phyloP scores from a whole-genome alignment of 2,329 filamentous ascomycete species.

The Torrubiellomyces zombiae region DNA sequence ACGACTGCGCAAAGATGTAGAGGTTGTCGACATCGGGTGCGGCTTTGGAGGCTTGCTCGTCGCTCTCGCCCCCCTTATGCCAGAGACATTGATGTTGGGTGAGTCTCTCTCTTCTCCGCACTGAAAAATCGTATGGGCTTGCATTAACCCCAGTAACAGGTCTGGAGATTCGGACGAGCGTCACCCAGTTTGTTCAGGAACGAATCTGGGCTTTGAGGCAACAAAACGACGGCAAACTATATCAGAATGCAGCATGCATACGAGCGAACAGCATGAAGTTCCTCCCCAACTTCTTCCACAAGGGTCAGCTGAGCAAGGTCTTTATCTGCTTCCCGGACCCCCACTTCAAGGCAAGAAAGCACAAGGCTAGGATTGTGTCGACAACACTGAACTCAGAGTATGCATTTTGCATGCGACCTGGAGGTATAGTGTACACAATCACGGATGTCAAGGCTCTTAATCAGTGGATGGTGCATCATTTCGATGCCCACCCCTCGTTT shows the following conservation, averaged over 20 bases:
- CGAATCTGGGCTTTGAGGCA: conserved; percentile 66
- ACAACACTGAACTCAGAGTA: conserved; percentile 83
- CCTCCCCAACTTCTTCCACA: conserved; percentile 88
- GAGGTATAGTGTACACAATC: conserved; percentile 86
- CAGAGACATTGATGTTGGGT: conserved; percentile 72
- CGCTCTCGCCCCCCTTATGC: conserved; percentile 65
- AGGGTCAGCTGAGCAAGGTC: conserved; percentile 68
- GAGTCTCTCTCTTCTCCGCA: conserved; percentile 11
- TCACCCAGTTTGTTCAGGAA: conserved; percentile 80
- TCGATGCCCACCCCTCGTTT: conserved; percentile 63
- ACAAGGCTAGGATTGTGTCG: conserved; percentile 90
- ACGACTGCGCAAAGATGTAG: conserved; percentile 45
- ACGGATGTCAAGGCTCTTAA: conserved; percentile 94
- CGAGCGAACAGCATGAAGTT: conserved; percentile 98
- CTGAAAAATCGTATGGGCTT: conserved; percentile 1
- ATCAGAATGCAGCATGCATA: conserved; percentile 78
- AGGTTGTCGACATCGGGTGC: conserved; percentile 92
- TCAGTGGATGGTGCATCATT: conserved; percentile 80
- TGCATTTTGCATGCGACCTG: conserved; percentile 68
- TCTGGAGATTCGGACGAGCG: conserved; percentile 81
- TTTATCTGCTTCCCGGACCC: conserved; percentile 98
- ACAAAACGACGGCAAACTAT: conserved; percentile 41
- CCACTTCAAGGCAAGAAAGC: conserved; percentile 93
- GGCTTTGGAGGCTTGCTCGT: conserved; percentile 87
- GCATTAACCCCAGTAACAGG: too few relatives aligned